Base-by-base conservation (phyloP, 225 moss, liverwort and hornwort genomes). In the Marchantia polymorpha region DNA sequence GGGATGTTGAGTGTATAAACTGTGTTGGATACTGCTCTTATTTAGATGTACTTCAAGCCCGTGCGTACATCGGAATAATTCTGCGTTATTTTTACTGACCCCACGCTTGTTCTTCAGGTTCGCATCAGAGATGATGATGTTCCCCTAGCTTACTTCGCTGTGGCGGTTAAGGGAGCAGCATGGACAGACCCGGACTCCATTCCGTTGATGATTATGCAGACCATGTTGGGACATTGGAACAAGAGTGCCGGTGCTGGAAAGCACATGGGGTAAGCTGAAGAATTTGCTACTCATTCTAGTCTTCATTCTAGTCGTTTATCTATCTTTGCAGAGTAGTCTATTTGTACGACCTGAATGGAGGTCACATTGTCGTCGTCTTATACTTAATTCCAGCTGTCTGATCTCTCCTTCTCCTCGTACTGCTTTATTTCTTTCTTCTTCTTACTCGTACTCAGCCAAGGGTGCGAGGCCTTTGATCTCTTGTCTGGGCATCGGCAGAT, bases 131-230 rank as follows among this genome's bases (percentile, higher is more conserved):
- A 96, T 64, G 96, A 96, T 81, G 94, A 96, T 89, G 89, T 84
- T 81, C 86, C 90, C 47, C 82, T 96, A 83, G 82, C 73, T 83
- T 88, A 92, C 81, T 94, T 96, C 55, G 90, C 96, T 59, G 87
- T 96, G 52, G 94, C 96, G 64, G 90, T 96, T 60, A 90, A 96
- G 83, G 94, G 96, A 67, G 96, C 96, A 67, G 83, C 91, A 61
- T 96, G 96, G 96, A 94, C 96, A 74, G 94, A 96, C 83, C 92
- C 94, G 77, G 96, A 96, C 65, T 90, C 96, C 68, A 92, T 92
- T 68, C 87, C 94, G 12, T 86, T 96, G 64, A 94, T 96, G 92
- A 82, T 96, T 75, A 96, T 96, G 96, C 96, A 96, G 83, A 87
- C 94, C 23, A 92, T 94, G 89, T 83, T 96, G 81, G 96, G 96